These are phyloP conservation scores for Smithsoniella earleae DNA, from an alignment of 163 green algal species.

Conservation along the genomic window DNA sequence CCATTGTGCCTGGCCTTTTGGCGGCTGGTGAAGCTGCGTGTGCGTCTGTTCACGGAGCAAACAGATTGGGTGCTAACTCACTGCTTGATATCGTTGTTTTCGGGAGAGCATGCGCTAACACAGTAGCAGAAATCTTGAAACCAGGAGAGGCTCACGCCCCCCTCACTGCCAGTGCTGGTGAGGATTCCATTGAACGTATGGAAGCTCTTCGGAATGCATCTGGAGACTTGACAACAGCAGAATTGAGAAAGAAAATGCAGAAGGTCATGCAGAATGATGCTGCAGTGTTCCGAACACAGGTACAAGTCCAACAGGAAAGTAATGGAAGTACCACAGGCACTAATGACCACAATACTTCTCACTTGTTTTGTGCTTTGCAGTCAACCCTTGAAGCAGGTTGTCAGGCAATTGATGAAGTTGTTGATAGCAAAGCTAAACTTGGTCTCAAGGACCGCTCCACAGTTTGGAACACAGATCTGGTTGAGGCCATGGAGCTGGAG, in stretches of 20 bases:
- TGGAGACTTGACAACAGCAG: slow-evolving; percentile 58
- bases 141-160: slow-evolving; percentile 64
- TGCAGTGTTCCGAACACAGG: slow-evolving; percentile 87
- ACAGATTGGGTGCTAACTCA: slow-evolving; percentile 95
- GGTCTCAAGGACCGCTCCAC: slow-evolving; percentile 55
- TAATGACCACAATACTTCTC: not conserved
- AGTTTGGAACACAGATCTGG: slow-evolving; percentile 96
- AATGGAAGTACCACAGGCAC: not conserved
- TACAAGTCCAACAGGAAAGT: not conserved
- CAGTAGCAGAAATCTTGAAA: slow-evolving; percentile 70
- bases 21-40: slow-evolving; percentile 87
- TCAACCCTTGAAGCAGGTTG: slow-evolving; percentile 78
- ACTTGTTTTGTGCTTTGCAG: slow-evolving; percentile 35
- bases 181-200: slow-evolving; percentile 63
- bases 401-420: slow-evolving; percentile 75
- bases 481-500: slow-evolving; percentile 96
- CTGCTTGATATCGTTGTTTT: slow-evolving; percentile 99
- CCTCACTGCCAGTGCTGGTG: slow-evolving; percentile 56
- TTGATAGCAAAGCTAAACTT: slow-evolving; percentile 34
- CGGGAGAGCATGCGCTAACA: slow-evolving; percentile 85
- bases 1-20: slow-evolving; percentile 84
- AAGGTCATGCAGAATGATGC: slow-evolving; percentile 89
- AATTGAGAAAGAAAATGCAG: slow-evolving; percentile 81
- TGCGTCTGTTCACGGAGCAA: slow-evolving; percentile 94
- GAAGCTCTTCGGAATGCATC: slow-evolving; percentile 73